Conservation (phyloP, 2,329 filamentous ascomycete species). For the Fusarium aywerte region DNA sequence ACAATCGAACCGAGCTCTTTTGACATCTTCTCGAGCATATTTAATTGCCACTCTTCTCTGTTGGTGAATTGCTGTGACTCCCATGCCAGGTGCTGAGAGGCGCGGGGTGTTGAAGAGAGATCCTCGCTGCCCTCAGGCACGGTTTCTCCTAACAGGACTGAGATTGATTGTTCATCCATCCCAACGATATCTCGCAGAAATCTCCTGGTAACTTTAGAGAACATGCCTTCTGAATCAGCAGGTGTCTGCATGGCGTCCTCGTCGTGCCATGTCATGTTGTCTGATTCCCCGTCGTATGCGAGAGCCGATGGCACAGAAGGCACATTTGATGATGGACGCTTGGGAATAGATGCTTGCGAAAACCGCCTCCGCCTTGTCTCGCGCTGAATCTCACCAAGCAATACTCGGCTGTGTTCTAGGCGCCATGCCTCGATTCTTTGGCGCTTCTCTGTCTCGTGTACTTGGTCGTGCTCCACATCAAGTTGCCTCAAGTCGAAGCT, state of each 20-base stretch:
- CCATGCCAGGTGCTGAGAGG: constrained; percentile 50
- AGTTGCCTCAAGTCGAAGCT: constrained; percentile 63
- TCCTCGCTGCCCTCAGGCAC: constrained; percentile 66
- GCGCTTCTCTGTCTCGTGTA: constrained; percentile 77
- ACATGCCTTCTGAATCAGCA: constrained; percentile 73
- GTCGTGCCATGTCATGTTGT: constrained; percentile 64
- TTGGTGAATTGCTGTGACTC: constrained; percentile 47
- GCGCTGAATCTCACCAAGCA: constrained; percentile 88
- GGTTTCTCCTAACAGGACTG: constrained; percentile 86
- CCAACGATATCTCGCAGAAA: constrained; percentile 91
- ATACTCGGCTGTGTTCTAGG: constrained; percentile 84
- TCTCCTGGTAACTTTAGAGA: constrained; percentile 83
- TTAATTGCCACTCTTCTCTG: constrained; percentile 74
- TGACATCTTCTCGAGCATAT: constrained; percentile 84
- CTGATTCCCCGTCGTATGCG: constrained; percentile 49
- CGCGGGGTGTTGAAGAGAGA: constrained; percentile 60
- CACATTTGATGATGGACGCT: constrained; percentile 44
- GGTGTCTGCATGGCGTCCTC: constrained; percentile 58
- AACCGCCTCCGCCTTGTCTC: constrained; percentile 78
- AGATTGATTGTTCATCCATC: constrained; percentile 85
- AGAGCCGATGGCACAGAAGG: constrained; percentile 45
- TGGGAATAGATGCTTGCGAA: constrained; percentile 62
- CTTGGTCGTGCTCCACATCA: constrained; percentile 64
- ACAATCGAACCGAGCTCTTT: constrained; percentile 87
- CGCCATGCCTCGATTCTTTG: constrained; percentile 92